Conservation (phyloP, 805 yeast genomes). For the Barnettozyma sp. region DNA sequence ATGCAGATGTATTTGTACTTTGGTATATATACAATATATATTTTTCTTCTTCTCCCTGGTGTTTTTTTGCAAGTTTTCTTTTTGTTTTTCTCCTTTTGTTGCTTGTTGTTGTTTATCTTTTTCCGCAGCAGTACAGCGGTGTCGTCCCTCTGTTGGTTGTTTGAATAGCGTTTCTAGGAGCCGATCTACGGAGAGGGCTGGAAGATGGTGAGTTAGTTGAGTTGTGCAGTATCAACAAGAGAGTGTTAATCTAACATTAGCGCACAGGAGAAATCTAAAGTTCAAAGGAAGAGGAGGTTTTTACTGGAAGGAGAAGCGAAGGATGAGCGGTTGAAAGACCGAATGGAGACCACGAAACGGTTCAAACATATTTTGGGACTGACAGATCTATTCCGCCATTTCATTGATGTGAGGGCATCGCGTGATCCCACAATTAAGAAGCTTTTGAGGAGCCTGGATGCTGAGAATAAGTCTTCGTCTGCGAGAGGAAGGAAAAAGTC, state of each 20-base stretch:
- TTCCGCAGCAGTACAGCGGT: too few relatives aligned
- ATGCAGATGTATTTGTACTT: too few relatives aligned
- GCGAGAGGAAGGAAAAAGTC: conserved; percentile 18
- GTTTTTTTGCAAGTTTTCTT: too few relatives aligned
- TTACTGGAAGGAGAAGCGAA: conserved; percentile 49
- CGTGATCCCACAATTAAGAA: conserved; percentile 68
- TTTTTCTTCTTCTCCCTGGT: too few relatives aligned
- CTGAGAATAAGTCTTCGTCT: conserved; percentile 37
- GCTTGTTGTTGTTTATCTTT: too few relatives aligned
- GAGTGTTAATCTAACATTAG: background rate
- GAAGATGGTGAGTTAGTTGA: too few relatives aligned
- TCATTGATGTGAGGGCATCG: conserved; percentile 73
- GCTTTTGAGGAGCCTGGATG: conserved; percentile 50
- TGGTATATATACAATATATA: too few relatives aligned
- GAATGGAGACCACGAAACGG: conserved; percentile 67
- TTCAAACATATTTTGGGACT: conserved; percentile 75
- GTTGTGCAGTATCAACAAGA: background rate
- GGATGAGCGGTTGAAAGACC: conserved; percentile 45
- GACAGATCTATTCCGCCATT: conserved; percentile 83
- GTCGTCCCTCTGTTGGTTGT: too few relatives aligned
- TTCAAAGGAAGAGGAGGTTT: conserved; percentile 41
- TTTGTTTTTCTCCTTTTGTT: too few relatives aligned
- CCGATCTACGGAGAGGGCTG: too few relatives aligned
- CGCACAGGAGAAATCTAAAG: conserved; percentile 23
- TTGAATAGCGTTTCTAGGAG: too few relatives aligned